Evolutionary conservation across 768 basidiomycete species (phyloP).

Genomic region (Chalciporus piperatus): DNA sequence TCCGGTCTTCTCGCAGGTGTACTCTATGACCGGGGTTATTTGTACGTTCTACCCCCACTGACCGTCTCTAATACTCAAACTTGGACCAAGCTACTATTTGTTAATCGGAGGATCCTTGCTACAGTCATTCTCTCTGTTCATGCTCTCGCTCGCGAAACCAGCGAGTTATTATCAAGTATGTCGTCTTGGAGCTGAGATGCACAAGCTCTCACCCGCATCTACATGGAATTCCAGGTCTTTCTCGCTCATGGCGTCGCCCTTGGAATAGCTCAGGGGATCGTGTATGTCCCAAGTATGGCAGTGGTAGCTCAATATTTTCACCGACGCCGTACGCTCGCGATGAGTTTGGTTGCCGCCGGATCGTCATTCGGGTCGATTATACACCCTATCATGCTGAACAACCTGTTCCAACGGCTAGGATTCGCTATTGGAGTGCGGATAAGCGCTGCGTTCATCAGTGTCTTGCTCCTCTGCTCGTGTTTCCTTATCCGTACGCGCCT

Average conservation of each 20-base stretch:
- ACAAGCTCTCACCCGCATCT: neutral
- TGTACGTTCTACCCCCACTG: conserved; percentile 25
- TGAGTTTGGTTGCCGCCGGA: conserved; percentile 42
- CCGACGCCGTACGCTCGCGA: conserved; percentile 38
- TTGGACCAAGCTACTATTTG: conserved; percentile 36
- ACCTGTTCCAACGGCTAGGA: conserved; percentile 19
- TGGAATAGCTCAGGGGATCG: conserved; percentile 45
- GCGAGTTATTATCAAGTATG: conserved; percentile 43
- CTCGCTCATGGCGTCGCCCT: conserved; percentile 47
- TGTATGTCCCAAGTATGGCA: conserved; percentile 44
- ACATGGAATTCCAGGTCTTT: conserved; percentile 37
- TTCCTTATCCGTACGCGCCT: conserved; percentile 39
- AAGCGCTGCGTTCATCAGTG: conserved; percentile 42
- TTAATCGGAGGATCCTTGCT: conserved; percentile 45
- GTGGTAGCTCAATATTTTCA: conserved; percentile 47
- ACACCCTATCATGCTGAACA: conserved; percentile 34
- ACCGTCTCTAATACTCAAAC: neutral
- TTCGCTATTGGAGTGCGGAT: conserved; percentile 50
- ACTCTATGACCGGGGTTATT: conserved; percentile 53
- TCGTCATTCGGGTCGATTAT: conserved; percentile 29
- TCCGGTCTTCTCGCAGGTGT: conserved; percentile 42
- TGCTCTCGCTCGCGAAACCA: conserved; percentile 44
- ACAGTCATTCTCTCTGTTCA: conserved; percentile 40
- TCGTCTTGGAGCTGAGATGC: neutral
- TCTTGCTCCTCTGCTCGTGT: conserved; percentile 34